Evolutionary conservation across 768 basidiomycete genomes (phyloP), one percentile per base, ranked within the genome.

Genomic region (Neoboletus magnificus): DNA sequence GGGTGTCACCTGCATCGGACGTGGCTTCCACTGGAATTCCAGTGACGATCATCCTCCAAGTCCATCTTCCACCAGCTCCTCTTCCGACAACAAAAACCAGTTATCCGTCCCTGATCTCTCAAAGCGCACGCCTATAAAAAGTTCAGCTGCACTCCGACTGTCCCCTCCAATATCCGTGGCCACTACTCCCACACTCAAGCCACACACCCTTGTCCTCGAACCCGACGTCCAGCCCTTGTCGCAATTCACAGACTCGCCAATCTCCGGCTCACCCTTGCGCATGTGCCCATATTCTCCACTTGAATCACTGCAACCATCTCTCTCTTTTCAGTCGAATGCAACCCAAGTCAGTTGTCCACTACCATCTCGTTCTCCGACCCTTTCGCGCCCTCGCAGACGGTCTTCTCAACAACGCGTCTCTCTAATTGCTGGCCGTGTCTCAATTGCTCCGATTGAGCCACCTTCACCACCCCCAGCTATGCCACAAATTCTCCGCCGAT

Each of bases 341-440:
- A 47, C 63, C 33, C 62, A 64, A 50, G 48, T 59, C 30, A 64
- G 66, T 48, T 70, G 63, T 36, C 62, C 73, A 27, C 62, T 72
- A 8, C 67, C 75, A 25, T 60, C 76, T 40, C 79, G 76, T 54
- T 82, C 84, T 27, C 78, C 84, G 13, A 79, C 82, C 12, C 78
- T 80, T 22, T 79, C 85, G 33, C 85, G 87, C 6, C 80, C 88
- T 33, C 81, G 90, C 18, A 78, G 88, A 47, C 79, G 91, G 52
- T 91, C 90, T 36, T 91, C 91, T 8, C 90, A 91, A 61, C 89
- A 91, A 58, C 82, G 91, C 47, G 87, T 93, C 25, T 92, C 91
- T 15, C 77, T 93, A 39, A 84, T 93, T 51, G 90, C 90, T 3
- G 90, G 90, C 18, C 84, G 88, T 62, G 84, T 93, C 12, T 85